Evolutionary conservation across 148 eudicot species (phyloP).

Genomic region (Drosera capensis): DNA sequence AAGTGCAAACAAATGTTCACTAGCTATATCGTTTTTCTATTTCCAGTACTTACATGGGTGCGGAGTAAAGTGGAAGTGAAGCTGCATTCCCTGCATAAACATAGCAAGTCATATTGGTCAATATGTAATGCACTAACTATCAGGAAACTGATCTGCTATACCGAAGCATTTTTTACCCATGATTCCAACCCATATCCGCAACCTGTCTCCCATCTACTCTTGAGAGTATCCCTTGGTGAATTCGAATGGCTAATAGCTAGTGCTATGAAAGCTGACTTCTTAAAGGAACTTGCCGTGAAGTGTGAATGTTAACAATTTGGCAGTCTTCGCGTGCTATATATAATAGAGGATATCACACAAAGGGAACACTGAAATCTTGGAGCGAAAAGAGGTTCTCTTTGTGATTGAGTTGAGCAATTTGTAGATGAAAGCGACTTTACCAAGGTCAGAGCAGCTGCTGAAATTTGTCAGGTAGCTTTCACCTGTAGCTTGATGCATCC

Average conservation of each 20-base stretch:
- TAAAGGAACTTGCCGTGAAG: background rate
- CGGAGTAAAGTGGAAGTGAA: slow-evolving; percentile 50
- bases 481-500: background rate
- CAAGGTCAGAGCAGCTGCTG: background rate
- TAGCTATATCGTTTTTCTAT: background rate
- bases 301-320: background rate
- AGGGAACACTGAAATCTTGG: background rate
- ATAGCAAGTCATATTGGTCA: too few species aligned
- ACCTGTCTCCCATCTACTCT: slow-evolving; percentile 34
- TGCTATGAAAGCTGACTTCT: background rate
- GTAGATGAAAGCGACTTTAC: background rate
- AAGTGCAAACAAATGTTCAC: background rate
- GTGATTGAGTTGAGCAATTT: background rate
- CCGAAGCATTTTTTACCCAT: too few species aligned
- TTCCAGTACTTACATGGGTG: slow-evolving; percentile 59
- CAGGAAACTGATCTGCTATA: too few species aligned
- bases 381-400: background rate
- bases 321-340: background rate
- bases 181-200: slow-evolving; percentile 44
- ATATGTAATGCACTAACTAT: too few species aligned
- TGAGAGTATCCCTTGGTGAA: too few species aligned
- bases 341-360: background rate
- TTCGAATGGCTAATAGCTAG: too few species aligned
- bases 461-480: background rate
- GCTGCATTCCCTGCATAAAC: slow-evolving; percentile 67